A percentile compares a stretch with the other conserved stretches of the same genome.
Conservation (phyloP, 2,329 filamentous ascomycete genomes). For the Colletotrichum lindemuthianum region DNA sequence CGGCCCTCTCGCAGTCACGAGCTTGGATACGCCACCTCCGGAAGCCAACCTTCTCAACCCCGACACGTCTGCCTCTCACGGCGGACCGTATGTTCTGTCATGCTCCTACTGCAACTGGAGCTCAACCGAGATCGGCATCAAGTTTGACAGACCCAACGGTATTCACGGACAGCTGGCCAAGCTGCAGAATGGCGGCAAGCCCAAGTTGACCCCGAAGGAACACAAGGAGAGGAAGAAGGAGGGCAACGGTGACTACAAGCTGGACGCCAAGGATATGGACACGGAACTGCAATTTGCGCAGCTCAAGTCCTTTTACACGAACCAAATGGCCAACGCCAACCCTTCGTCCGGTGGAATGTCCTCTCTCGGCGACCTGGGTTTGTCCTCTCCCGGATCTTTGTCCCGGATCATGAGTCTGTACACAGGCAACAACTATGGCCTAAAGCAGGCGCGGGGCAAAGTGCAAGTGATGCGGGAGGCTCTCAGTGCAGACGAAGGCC, state of each 20-base stretch:
- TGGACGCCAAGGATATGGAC: slow-evolving; percentile 61
- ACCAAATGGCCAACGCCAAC: slow-evolving; percentile 75
- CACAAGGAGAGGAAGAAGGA: slow-evolving; percentile 63
- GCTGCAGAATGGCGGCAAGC: slow-evolving; percentile 69
- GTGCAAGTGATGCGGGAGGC: slow-evolving; percentile 80
- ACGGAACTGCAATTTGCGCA: slow-evolving; percentile 78
- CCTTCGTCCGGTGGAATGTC: slow-evolving; percentile 60
- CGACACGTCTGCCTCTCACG: slow-evolving; percentile 50
- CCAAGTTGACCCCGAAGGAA: slow-evolving; percentile 61
- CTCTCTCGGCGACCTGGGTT: slow-evolving; percentile 62
- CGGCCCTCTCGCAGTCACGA: slow-evolving; percentile 79
- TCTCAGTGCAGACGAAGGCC: slow-evolving; percentile 74
- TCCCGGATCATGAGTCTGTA: slow-evolving; percentile 94
- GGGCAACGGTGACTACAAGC: slow-evolving; percentile 54
- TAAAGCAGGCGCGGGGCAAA: slow-evolving; percentile 72
- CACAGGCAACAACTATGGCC: slow-evolving; percentile 72
- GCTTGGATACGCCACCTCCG: slow-evolving; percentile 68
- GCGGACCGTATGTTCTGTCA: slow-evolving; percentile 77
- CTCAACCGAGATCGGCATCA: slow-evolving; percentile 87
- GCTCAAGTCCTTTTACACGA: slow-evolving; percentile 83
- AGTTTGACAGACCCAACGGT: slow-evolving; percentile 88
- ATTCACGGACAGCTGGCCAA: slow-evolving; percentile 83
- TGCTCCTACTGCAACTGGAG: slow-evolving; percentile 96
- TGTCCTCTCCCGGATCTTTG: slow-evolving; percentile 81
- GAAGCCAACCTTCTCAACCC: slow-evolving; percentile 51